These are phyloP conservation scores for Austroboletus eburneus DNA, from an alignment of 768 basidiomycete genomes.

Conservation along the genomic window DNA sequence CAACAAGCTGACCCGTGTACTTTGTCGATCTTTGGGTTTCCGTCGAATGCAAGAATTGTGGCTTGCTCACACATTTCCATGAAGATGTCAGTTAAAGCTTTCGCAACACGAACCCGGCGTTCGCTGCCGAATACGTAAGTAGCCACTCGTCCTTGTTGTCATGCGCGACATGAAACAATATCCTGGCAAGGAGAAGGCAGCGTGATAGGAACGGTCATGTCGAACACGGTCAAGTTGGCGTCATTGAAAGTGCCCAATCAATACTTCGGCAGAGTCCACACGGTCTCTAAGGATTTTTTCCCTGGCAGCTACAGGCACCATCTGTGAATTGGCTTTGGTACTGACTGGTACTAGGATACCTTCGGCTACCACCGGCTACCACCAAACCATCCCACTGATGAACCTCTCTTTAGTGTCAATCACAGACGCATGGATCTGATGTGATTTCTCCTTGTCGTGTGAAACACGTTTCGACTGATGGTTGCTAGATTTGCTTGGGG, in stretches of 20 bases:
- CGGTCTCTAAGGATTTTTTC: constrained; percentile 49
- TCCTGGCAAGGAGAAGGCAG: constrained; percentile 47
- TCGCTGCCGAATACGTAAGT: constrained; percentile 44
- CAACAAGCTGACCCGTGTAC: too few relatives aligned
- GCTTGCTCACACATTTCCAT: constrained; percentile 35
- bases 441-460: constrained; percentile 25
- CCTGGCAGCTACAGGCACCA: too few relatives aligned
- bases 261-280: constrained; percentile 50
- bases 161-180: too few relatives aligned
- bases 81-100: constrained; percentile 41
- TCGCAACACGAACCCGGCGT: constrained; percentile 25
- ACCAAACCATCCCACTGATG: constrained; percentile 57
- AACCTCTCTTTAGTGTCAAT: constrained; percentile 60
- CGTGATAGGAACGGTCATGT: constrained; percentile 45
- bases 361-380: too few relatives aligned
- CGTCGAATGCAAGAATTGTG: constrained; percentile 37
- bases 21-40: constrained; percentile 58
- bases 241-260: constrained; percentile 43
- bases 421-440: constrained; percentile 43
- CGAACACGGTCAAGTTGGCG: constrained; percentile 49
- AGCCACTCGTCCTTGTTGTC: constrained; percentile 12
- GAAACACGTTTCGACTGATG: background rate
- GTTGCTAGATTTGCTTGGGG: constrained; percentile 21
- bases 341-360: too few relatives aligned
- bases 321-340: too few relatives aligned